These are phyloP conservation scores for Capsella bursapastoris DNA, from an alignment of 345 rosid genomes.

Conservation along the genomic window DNA sequence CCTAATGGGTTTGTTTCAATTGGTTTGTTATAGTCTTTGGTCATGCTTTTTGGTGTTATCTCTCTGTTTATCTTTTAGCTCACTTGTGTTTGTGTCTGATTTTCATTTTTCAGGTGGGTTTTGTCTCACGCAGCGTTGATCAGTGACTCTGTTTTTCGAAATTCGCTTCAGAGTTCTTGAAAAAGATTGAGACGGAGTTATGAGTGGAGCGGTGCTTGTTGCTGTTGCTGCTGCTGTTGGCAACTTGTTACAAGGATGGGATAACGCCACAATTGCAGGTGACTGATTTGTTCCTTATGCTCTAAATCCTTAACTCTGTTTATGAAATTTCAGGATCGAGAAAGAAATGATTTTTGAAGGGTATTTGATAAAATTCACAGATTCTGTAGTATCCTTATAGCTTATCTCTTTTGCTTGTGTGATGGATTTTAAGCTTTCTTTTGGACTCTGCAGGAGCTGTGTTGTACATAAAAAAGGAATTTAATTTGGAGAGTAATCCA, in stretches of 20 bases:
- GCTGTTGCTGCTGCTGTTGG: conserved; percentile 94
- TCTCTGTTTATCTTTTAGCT: conserved; percentile 27
- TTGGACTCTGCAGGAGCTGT: conserved; percentile 73
- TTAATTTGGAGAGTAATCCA: conserved; percentile 70
- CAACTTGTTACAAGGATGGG: conserved; percentile 99
- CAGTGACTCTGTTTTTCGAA: conserved; percentile 29
- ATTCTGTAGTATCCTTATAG: conserved; percentile 5
- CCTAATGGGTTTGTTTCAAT: conserved; percentile 30
- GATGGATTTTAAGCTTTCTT: background rate
- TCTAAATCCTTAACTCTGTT: background rate
- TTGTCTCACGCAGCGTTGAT: conserved; percentile 27
- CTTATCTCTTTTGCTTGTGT: conserved; percentile 30
- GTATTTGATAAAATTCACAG: conserved; percentile 12
- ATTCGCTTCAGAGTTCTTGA: conserved; percentile 39
- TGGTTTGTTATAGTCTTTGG: conserved; percentile 38
- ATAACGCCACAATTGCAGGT: conserved; percentile 98
- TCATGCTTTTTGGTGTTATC: conserved; percentile 31
- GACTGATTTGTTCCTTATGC: conserved; percentile 11
- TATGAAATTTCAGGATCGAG: background rate
- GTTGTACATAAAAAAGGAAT: conserved; percentile 85
- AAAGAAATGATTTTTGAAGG: conserved; percentile 14
- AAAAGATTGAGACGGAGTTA: conserved; percentile 45
- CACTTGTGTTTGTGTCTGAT: conserved; percentile 37
- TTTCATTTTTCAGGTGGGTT: conserved; percentile 45
- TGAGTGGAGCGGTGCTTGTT: conserved; percentile 89